Conservation (phyloP, 805 yeast genomes). For the Candida yuanshanica region DNA sequence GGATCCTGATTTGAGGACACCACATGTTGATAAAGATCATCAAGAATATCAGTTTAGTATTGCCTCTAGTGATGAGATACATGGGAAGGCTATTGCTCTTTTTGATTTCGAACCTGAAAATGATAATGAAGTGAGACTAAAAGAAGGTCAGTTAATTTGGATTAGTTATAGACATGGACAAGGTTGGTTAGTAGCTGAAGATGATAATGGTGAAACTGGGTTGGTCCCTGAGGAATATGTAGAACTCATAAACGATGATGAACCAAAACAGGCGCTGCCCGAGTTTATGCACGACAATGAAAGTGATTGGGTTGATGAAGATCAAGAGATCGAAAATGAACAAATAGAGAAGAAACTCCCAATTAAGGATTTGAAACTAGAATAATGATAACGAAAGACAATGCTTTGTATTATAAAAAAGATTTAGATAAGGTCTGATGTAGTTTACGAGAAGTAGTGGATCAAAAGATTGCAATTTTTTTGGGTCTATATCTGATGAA, state of each 20-base stretch:
- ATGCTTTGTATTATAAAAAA: background rate
- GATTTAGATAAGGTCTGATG: too few relatives aligned
- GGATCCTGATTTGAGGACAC: conserved; percentile 26
- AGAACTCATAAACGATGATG: conserved; percentile 30
- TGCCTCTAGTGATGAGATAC: conserved; percentile 41
- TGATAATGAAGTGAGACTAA: conserved; percentile 78
- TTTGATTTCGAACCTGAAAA: conserved; percentile 91
- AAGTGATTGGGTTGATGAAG: conserved; percentile 31
- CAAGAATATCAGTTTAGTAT: conserved; percentile 23
- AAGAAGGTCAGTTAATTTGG: conserved; percentile 79
- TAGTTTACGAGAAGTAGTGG: too few relatives aligned
- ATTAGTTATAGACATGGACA: conserved; percentile 92
- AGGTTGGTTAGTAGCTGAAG: conserved; percentile 95
- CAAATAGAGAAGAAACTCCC: conserved; percentile 10
- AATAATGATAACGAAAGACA: conserved; percentile 1
- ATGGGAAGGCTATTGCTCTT: conserved; percentile 71
- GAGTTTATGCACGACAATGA: conserved; percentile 24
- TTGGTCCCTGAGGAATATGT: conserved; percentile 95
- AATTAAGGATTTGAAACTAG: background rate
- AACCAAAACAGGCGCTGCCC: conserved; percentile 44
- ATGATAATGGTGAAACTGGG: conserved; percentile 80
- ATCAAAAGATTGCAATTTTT: background rate
- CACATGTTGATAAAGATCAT: conserved; percentile 15
- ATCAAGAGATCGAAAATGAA: conserved; percentile 17
- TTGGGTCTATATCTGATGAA: background rate